A percentile compares a stretch with the other conserved stretches of the same genome.
phyloP scores from a whole-genome alignment of 2,329 filamentous ascomycete species.

The Exophiala phaeomuriformis region DNA sequence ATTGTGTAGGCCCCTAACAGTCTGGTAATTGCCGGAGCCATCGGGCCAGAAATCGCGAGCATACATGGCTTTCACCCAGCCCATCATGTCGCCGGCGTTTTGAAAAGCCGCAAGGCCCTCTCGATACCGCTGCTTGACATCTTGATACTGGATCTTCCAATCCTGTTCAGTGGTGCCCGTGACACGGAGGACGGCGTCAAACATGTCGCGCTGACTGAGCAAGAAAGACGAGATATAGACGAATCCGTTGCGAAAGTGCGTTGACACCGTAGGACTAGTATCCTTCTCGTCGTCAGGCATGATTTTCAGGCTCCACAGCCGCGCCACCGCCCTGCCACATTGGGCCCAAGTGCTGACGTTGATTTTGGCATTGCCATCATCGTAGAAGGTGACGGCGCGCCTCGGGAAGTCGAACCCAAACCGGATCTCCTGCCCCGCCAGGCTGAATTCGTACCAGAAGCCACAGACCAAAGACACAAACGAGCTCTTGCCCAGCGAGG shows the following conservation, averaged over 20 bases:
- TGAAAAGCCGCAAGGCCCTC: constrained; percentile 42
- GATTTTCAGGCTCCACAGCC: constrained; percentile 42
- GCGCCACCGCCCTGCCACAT: constrained; percentile 47
- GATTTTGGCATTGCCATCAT: constrained; percentile 51
- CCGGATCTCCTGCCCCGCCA: constrained; percentile 32
- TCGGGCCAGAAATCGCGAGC: constrained; percentile 47
- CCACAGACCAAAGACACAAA: constrained; percentile 43
- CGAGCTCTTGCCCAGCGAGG: constrained; percentile 34
- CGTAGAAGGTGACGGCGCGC: constrained; percentile 42
- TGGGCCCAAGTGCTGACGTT: constrained; percentile 55
- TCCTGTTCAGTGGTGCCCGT: constrained; percentile 51
- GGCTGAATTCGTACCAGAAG: constrained; percentile 51
- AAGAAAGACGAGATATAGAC: constrained; percentile 52
- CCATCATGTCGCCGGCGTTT: constrained; percentile 32
- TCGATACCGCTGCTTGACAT: constrained; percentile 41
- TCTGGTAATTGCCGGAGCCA: constrained; percentile 32
- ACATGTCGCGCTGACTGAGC: constrained; percentile 57
- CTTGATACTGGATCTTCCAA: constrained; percentile 52
- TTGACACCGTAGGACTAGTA: constrained; percentile 34
- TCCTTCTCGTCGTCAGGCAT: constrained; percentile 37
- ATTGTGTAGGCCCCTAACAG: constrained; percentile 17
- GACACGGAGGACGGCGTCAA: constrained; percentile 54
- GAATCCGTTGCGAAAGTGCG: constrained; percentile 41
- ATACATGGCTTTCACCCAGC: constrained; percentile 49
- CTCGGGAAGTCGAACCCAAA: constrained; percentile 48